Base-by-base conservation (phyloP, 2,329 filamentous ascomycete genomes). In the Apiospora malaysiana region DNA sequence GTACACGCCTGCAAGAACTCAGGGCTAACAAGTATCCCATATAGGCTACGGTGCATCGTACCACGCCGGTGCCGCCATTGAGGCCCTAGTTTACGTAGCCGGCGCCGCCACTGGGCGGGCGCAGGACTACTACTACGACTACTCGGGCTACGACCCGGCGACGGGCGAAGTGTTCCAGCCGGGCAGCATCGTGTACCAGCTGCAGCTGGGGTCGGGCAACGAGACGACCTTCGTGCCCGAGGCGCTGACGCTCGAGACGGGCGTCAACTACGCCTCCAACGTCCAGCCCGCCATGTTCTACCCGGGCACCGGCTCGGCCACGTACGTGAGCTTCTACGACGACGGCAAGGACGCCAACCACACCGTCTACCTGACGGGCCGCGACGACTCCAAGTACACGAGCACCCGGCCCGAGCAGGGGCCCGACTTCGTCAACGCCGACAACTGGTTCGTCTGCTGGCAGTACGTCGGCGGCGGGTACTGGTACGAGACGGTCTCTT, bases 401-500 rank as follows among this genome's bases (percentile, higher is more conserved):
- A 69, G 66, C 5, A 73, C 72, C 1, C 69, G 66, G 25, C 75
- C 74, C 23, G 27, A 27, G 14, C n/a, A 27, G 14, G 65, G 65
- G 4, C 43, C 66, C 16, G 25, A 18, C n/a, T 27, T 18, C 40
- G 18, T 45, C 23, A 70, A 75, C 68, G 46, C 75, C 49, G 72
- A 71, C 21, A 76, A 75, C 66, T 78, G 73, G 59, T 71, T 76
- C 69, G 70, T 78, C 16, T 78, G 75, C 70, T 77, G 75, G 70
- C 76, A 77, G 70, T 77, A 71, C 68, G 73, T 72, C 8, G 74
- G 74, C 16, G 67, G 71, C 2, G 68, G 70, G 6, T 77, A 77
- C 65, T 78, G 76, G 70, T 76, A 75, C 69, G 69, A 72, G 18
- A 75, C 76, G 10, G 72, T 78, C 45, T 73, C 74, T n/a, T 78